Percentiles rank a stretch among this genome's conserved stretches.
phyloP scores from a whole-genome alignment of 2,329 filamentous ascomycete genomes.

The Cladosporium austrohemisphaericum region DNA sequence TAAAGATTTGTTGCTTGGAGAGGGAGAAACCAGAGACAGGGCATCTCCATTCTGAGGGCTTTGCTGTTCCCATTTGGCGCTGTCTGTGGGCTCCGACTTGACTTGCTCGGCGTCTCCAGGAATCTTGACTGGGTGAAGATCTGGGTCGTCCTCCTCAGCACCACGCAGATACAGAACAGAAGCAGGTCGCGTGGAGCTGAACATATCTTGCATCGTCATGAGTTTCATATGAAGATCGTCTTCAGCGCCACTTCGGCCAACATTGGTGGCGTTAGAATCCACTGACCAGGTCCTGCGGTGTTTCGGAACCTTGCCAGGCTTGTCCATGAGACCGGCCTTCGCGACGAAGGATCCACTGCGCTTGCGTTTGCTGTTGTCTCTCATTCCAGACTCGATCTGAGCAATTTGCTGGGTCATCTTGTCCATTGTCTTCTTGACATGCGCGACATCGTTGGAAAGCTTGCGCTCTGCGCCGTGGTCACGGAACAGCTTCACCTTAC shows the following conservation, averaged over 20 bases:
- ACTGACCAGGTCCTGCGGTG: slow-evolving; percentile 96
- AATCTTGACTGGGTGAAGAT: slow-evolving; percentile 71
- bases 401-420: slow-evolving; percentile 92
- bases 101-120: slow-evolving; percentile 62
- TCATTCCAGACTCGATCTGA: slow-evolving; percentile 62
- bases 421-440: slow-evolving; percentile 94
- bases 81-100: slow-evolving; percentile 46
- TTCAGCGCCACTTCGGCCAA: slow-evolving; percentile 44
- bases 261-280: slow-evolving; percentile 60
- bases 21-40: slow-evolving; percentile 52
- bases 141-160: slow-evolving; percentile 73
- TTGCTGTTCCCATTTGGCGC: slow-evolving; percentile 47
- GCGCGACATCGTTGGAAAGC: slow-evolving; percentile 86
- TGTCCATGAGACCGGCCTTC: slow-evolving; percentile 42
- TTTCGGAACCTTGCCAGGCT: slow-evolving; percentile 79
- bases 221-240: slow-evolving; percentile 78
- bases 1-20: slow-evolving; percentile 46
- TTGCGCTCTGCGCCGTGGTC: slow-evolving; percentile 95
- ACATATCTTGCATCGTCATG: slow-evolving; percentile 79
- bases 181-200: slow-evolving; percentile 74
- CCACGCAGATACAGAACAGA: slow-evolving; percentile 76
- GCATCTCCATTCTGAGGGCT: slow-evolving; percentile 56
- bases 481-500: slow-evolving; percentile 95
- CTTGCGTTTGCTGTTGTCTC: slow-evolving; percentile 59
- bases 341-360: slow-evolving; percentile 49